phyloP scores from a whole-genome alignment of 106 monocot species.

The Dactylorhiza incarnata region DNA sequence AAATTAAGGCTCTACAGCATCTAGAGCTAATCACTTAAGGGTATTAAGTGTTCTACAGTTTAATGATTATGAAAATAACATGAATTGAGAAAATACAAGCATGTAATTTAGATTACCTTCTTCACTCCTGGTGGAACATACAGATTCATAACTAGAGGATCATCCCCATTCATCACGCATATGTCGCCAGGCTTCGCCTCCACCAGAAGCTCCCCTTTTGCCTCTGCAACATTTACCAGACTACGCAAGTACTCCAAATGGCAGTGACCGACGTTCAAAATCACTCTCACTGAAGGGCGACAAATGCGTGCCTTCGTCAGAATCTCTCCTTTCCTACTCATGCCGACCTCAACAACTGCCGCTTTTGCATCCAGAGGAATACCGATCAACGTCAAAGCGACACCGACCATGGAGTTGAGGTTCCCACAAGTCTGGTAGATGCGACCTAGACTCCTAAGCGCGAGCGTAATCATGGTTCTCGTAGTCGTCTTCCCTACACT shows the following conservation, averaged over 20 bases:
- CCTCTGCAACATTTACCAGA: constrained; percentile 28
- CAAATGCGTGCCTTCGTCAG: constrained; percentile 24
- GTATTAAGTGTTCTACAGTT: neutral
- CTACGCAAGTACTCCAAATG: constrained; percentile 28
- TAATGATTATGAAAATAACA: neutral
- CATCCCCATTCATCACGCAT: constrained; percentile 34
- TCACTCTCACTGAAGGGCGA: constrained; percentile 23
- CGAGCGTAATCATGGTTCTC: constrained; percentile 24
- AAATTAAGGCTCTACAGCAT: too few species aligned
- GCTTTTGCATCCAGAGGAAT: constrained; percentile 18
- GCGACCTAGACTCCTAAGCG: constrained; percentile 17
- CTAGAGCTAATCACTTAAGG: neutral
- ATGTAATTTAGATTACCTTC: constrained; percentile 10
- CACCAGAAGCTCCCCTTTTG: constrained; percentile 29
- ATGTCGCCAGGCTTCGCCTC: constrained; percentile 26
- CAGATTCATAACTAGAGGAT: constrained; percentile 33
- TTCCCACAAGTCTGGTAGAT: constrained; percentile 21
- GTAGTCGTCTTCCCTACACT: constrained; percentile 33
- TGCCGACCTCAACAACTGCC: constrained; percentile 25
- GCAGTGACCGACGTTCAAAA: constrained; percentile 22
- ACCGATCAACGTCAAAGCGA: constrained; percentile 25
- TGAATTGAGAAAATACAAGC: neutral
- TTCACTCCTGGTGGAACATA: constrained; percentile 22
- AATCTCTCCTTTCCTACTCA: constrained; percentile 26
- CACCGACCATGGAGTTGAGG: constrained; percentile 19